Evolutionary conservation across 768 basidiomycete genomes (phyloP).

Genomic region (Sarcodon aspratus): DNA sequence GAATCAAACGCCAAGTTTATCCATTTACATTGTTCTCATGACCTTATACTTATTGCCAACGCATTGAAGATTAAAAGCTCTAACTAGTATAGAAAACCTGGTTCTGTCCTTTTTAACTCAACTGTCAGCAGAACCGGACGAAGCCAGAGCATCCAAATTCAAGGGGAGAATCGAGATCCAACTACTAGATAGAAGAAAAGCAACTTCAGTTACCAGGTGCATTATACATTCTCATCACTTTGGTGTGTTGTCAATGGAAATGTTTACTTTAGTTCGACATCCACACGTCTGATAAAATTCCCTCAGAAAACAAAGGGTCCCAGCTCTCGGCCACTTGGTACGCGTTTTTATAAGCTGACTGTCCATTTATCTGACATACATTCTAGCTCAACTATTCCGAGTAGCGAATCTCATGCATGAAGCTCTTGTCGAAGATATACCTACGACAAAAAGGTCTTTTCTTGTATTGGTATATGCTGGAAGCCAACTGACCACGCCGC

Average conservation of each 20-base stretch:
- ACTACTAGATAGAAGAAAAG: constrained; percentile 25
- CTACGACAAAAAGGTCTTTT: constrained; percentile 19
- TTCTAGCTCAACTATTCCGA: constrained; percentile 54
- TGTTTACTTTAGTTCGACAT: constrained; percentile 6
- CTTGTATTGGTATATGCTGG: background rate
- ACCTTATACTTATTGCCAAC: no score
- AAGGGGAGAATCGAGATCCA: constrained; percentile 20
- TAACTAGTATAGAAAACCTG: constrained; percentile 9
- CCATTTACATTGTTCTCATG: no score
- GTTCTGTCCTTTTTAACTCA: constrained; percentile 12
- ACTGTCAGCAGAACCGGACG: constrained; percentile 4
- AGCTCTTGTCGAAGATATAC: constrained; percentile 39
- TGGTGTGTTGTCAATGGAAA: background rate
- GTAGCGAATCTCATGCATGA: constrained; percentile 64
- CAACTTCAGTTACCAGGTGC: constrained; percentile 6
- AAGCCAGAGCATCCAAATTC: background rate
- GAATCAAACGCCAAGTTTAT: no score
- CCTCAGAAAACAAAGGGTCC: constrained; percentile 23
- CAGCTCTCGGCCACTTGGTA: constrained; percentile 33
- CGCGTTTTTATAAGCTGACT: background rate
- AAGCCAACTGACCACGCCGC: background rate
- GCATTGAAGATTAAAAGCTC: constrained; percentile 5
- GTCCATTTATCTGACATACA: background rate
- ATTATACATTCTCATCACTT: constrained; percentile 14
- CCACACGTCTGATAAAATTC: constrained; percentile 21